phyloP scores from a whole-genome alignment of 202 grass and related monocot genomes.

The Musa balbisiana region DNA sequence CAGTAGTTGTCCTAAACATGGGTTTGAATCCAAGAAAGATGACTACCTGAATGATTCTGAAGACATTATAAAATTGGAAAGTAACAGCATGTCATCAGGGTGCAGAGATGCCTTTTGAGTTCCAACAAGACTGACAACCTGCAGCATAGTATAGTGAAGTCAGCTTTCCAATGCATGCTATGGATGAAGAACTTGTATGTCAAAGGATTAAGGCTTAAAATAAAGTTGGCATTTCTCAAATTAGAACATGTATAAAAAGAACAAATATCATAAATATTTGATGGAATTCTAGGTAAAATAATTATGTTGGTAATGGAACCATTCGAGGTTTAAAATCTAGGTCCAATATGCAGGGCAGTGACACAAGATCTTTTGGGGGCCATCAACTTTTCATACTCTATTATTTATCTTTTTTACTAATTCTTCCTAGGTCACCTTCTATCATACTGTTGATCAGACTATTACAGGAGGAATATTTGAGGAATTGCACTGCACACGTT shows the following conservation, averaged over 20 bases:
- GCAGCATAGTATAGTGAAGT: neutral
- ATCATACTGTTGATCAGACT: too few species aligned
- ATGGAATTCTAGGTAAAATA: neutral
- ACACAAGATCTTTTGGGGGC: too few species aligned
- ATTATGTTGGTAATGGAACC: neutral
- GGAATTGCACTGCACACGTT: too few species aligned
- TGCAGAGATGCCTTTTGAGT: conserved; percentile 92
- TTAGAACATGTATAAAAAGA: neutral
- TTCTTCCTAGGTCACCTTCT: too few species aligned
- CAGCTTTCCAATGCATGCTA: neutral
- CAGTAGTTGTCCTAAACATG: neutral
- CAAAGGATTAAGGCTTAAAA: neutral
- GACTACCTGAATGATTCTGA: conserved; percentile 93
- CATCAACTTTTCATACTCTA: neutral
- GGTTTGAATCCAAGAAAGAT: neutral
- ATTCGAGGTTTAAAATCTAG: too few species aligned
- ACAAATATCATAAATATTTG: neutral
- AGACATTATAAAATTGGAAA: conserved; percentile 86
- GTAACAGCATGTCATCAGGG: conserved; percentile 90
- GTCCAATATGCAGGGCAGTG: too few species aligned
- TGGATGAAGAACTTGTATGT: neutral
- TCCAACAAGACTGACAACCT: conserved; percentile 96
- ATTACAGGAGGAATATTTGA: too few species aligned
- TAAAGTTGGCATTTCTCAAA: neutral
- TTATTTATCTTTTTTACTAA: neutral